These are phyloP conservation scores for Kernera saxatilis DNA, from an alignment of 345 rosid species.

Conservation along the genomic window DNA sequence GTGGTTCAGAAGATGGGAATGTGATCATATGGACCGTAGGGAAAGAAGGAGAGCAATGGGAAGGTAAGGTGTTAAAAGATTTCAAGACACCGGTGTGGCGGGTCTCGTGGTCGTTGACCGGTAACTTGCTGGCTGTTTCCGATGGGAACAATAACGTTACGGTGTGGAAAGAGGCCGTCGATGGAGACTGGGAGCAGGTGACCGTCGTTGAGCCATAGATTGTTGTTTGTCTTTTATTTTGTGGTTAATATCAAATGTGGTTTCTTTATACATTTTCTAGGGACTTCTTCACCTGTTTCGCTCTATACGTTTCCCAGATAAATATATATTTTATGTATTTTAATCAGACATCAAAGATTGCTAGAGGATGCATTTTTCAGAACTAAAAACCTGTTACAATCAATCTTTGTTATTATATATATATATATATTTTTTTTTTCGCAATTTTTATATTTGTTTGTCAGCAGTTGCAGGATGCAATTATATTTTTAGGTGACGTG, in stretches of 20 bases:
- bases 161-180: constrained; percentile 56
- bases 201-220: constrained; percentile 42
- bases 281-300: background rate
- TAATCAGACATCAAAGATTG: background rate
- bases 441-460: too few relatives aligned
- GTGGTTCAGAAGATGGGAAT: constrained; percentile 60
- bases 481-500: too few relatives aligned
- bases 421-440: too few relatives aligned
- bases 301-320: background rate
- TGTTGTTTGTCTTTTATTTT: background rate
- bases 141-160: constrained; percentile 54
- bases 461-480: too few relatives aligned
- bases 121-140: constrained; percentile 53
- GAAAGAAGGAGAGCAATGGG: constrained; percentile 61
- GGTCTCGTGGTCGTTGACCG: constrained; percentile 62
- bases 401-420: too few relatives aligned
- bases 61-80: constrained; percentile 53
- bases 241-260: constrained; percentile 2
- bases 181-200: constrained; percentile 61
- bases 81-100: constrained; percentile 57
- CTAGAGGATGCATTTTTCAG: background rate
- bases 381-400: too few relatives aligned
- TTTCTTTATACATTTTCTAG: background rate
- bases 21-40: constrained; percentile 53
- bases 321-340: background rate